Evolutionary conservation across 2,329 filamentous ascomycete species (phyloP), one percentile per base, ranked within the genome.

Genomic region (Fusarium sp.): DNA sequence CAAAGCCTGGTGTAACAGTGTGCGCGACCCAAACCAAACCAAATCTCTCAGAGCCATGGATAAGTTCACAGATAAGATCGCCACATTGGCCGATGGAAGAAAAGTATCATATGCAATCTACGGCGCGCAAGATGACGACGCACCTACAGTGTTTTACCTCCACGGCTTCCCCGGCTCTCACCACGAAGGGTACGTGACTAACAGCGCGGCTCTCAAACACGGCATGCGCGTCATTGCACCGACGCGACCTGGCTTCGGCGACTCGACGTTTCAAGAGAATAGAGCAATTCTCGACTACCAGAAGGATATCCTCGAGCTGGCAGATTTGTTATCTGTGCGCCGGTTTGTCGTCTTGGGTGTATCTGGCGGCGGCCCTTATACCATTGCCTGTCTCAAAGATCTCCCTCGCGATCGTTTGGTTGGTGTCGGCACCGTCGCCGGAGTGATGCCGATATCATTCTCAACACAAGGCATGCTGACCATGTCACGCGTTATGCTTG

Each of bases 101-200:
- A 51, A 55, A 1, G 17, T 68, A 7, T 40, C 61, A 3, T 68
- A 69, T n/a, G 41, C 65, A 2, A 51, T 67, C 0, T 69, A 67
- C 17, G 65, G 65, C 24, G 9, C 17, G 1, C 56, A 69, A 22
- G 39, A 55, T 13, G 13, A 35, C 2, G 10, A 49, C 19, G 45
- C 65, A 15, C 61, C 61, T 1, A 69, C 65, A 2, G 7, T 24
- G 2, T 67, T 68, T 9, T 58, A 68, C 43, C 50, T 69, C 6
- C 65, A 68, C 10, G 65, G 65, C 1, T 68, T 62, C 5, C 65
- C 65, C 2, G 65, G 65, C 1, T 62, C 65, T 52, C 65, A 68
- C 10, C 61, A 68, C 15, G 65, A 68, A 28, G 65, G 22, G 7
- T 62, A 52, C 17, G 4, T 48, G 24, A 47, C 32, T 3, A 61